These are phyloP conservation scores for Kwoniella botswanensis DNA, from an alignment of 768 basidiomycete species.

Conservation along the genomic window DNA sequence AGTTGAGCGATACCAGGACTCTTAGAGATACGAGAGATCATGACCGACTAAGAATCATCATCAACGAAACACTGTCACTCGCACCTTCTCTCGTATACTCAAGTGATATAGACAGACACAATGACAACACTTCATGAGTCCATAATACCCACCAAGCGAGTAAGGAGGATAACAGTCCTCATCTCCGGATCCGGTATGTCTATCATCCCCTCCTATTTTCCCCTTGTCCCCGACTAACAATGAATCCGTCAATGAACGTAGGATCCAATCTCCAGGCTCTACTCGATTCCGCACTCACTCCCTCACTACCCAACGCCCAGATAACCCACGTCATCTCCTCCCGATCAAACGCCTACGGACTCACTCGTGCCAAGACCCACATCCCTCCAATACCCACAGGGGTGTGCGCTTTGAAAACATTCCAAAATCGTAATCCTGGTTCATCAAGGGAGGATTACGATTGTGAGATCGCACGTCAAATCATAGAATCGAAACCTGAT, in stretches of 20 bases:
- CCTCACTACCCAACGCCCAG: slow-evolving; percentile 70
- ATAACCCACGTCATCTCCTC: slow-evolving; percentile 89
- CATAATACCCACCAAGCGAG: slow-evolving; percentile 21
- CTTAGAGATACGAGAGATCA: too few relatives aligned
- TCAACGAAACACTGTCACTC: too few relatives aligned
- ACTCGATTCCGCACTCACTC: slow-evolving; percentile 77
- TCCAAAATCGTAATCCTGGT: slow-evolving; percentile 72
- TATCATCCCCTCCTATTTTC: neutral
- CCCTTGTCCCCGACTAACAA: too few relatives aligned
- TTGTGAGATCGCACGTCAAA: slow-evolving; percentile 72
- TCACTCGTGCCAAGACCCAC: slow-evolving; percentile 71
- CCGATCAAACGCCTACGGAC: slow-evolving; percentile 85
- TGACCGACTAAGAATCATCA: too few relatives aligned
- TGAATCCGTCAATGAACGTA: slow-evolving; percentile 53
- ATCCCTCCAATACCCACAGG: slow-evolving; percentile 73
- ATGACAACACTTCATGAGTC: slow-evolving; percentile 32
- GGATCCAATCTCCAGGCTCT: slow-evolving; percentile 96
- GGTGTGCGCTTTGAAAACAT: slow-evolving; percentile 83
- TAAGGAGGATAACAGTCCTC: slow-evolving; percentile 64
- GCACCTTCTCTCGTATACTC: too few relatives aligned
- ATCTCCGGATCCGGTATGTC: slow-evolving; percentile 70
- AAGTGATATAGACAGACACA: neutral
- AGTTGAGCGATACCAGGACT: neutral
- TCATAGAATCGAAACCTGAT: slow-evolving; percentile 72
- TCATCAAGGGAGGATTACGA: slow-evolving; percentile 86